These are phyloP conservation scores for Pistacia vera DNA, from an alignment of 345 rosid genomes.

Conservation along the genomic window DNA sequence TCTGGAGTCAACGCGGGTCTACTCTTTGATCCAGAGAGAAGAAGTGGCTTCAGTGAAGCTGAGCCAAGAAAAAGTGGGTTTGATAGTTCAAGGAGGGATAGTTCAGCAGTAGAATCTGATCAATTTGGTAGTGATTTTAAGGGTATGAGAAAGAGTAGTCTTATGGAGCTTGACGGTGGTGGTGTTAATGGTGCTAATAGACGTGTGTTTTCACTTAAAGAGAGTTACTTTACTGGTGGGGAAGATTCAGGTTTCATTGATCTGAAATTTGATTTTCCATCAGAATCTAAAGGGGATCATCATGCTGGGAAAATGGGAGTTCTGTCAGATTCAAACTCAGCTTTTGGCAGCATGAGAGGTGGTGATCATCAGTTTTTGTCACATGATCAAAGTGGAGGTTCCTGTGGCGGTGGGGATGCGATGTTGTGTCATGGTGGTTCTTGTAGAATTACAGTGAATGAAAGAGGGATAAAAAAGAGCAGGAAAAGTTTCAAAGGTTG, in stretches of 20 bases:
- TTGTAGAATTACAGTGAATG: conserved; percentile 64
- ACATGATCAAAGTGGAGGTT: conserved; percentile 34
- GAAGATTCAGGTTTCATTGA: conserved; percentile 92
- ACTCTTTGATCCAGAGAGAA: conserved; percentile 71
- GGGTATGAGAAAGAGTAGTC: conserved; percentile 15
- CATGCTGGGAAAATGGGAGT: conserved; percentile 28
- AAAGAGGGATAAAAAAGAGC: conserved; percentile 69
- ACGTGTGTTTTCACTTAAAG: conserved; percentile 72
- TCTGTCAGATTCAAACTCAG: conserved; percentile 42
- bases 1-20: conserved; percentile 75
- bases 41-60: conserved; percentile 75
- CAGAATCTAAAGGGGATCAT: conserved; percentile 33
- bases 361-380: conserved; percentile 34
- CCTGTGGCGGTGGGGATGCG: conserved; percentile 25
- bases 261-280: conserved; percentile 70
- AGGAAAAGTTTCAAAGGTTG: conserved; percentile 88
- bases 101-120: conserved; percentile 35
- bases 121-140: conserved; percentile 16
- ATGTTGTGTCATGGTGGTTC: conserved; percentile 48
- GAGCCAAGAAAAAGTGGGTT: conserved; percentile 60
- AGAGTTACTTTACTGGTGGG: conserved; percentile 65
- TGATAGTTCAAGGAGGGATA: conserved; percentile 38
- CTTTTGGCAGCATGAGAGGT: conserved; percentile 63
- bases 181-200: conserved; percentile 34
- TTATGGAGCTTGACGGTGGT: conserved; percentile 22